Conservation (phyloP, 768 basidiomycete species). For the Lentinus brumalis region DNA sequence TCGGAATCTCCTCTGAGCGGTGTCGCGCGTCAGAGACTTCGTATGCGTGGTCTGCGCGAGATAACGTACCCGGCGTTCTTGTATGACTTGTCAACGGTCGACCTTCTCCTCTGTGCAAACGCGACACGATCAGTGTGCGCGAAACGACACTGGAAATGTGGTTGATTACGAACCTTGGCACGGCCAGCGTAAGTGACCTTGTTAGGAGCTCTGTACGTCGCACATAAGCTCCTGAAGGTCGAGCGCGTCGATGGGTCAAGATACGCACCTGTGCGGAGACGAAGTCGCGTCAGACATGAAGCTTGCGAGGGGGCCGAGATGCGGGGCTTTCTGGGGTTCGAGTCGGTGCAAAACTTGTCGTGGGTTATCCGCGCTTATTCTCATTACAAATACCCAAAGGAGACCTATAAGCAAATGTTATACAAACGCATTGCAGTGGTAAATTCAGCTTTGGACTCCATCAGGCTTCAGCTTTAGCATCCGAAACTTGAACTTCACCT, state of each 20-base stretch:
- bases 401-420: background rate
- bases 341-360: background rate
- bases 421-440: conserved; percentile 2
- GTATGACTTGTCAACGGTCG: conserved; percentile 8
- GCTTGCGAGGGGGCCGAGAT: background rate
- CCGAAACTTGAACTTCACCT: background rate
- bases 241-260: background rate
- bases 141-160: background rate
- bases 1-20: background rate
- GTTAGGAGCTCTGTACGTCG: background rate
- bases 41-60: background rate
- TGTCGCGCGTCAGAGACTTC: background rate
- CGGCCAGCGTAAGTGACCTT: conserved; percentile 23
- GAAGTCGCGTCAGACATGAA: conserved; percentile 16
- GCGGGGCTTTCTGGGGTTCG: background rate
- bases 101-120: conserved; percentile 17
- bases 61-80: conserved; percentile 8
- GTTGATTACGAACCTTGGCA: conserved; percentile 18
- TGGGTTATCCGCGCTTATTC: conserved; percentile 1
- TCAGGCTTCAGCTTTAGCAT: background rate
- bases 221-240: background rate
- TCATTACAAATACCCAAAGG: background rate
- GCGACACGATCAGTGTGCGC: conserved; percentile 1
- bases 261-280: conserved; percentile 17
- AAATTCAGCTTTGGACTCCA: background rate